These are phyloP conservation scores for Psidium friedrichsthalianum DNA, from an alignment of 345 rosid genomes.

Conservation along the genomic window DNA sequence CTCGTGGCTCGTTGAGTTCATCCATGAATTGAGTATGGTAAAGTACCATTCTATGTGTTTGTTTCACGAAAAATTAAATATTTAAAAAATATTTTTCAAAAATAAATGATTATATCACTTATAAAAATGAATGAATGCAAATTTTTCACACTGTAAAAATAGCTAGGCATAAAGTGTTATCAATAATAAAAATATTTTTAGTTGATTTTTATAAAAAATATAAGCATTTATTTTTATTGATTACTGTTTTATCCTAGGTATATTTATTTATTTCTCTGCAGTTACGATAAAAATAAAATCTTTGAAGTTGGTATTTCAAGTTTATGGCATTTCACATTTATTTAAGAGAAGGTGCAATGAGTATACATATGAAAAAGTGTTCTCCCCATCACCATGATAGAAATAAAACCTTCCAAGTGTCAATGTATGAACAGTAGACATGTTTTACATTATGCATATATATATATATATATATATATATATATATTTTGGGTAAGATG, in stretches of 20 bases:
- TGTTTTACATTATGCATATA: background rate
- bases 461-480: background rate
- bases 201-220: too few species aligned
- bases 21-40: background rate
- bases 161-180: too few species aligned
- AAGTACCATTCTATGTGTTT: background rate
- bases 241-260: background rate
- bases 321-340: background rate
- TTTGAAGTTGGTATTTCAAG: background rate
- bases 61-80: too few species aligned
- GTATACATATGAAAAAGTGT: background rate
- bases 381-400: background rate
- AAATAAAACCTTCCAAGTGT: background rate
- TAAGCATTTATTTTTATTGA: background rate
- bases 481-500: too few species aligned
- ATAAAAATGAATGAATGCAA: too few species aligned
- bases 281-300: background rate
- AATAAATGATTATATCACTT: too few species aligned
- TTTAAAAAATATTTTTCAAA: too few species aligned
- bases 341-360: background rate
- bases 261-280: background rate
- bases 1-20: background rate
- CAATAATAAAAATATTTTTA: too few species aligned
- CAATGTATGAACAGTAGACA: background rate
- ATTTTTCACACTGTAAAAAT: too few species aligned